Base-by-base conservation (phyloP, 441 rosid genomes). In the Populus hybrid region DNA sequence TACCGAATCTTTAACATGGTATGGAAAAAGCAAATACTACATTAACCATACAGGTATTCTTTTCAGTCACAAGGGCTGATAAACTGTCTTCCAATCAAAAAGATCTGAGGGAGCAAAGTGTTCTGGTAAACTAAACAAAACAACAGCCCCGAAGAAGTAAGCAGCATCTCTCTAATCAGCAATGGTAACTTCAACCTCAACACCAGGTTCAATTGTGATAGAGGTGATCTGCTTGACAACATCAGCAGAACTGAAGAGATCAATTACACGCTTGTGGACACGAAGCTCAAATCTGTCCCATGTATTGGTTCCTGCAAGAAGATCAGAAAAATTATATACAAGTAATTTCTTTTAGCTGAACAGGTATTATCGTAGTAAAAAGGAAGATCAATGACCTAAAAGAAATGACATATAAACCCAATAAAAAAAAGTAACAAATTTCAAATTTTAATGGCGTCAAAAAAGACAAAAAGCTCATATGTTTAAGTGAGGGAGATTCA, bases 141-240 rank as follows among this genome's bases (percentile, higher is more conserved):
- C 74, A 40, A n/a, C 40, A 70, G 40, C 73, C 79, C 69, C 69
- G 50, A 24, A 5, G 20, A 68, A 67, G 36, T 35, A 9, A 34
- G 18, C 30, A 28, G 35, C 36, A 50, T 66, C 16, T 82, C 75
- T 89, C 21, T 90, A 72, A 53, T 85, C 87, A 0, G 88, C 87
- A 50, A 81, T 84, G 5, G 84, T 85, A 21, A 85, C 90, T 65
- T 87, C 90, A 20, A 87, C 88, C 79, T 85, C 85, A 20, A 87
- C 90, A 36, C 88, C 88, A 46, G 87, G 83, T 67, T 87, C 87
- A 42, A 87, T 87, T 10, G 88, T 84, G 28, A 83, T 85, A 23
- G 88, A 87, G 21, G 84, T 83, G 36, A 87, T 87, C 80, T 87
- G 90, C 80, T 87, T 85, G 61, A 87, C 88, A 23, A 82, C 84